Conservation (phyloP, 768 basidiomycete genomes). For the Nevesoporus exiguus region DNA sequence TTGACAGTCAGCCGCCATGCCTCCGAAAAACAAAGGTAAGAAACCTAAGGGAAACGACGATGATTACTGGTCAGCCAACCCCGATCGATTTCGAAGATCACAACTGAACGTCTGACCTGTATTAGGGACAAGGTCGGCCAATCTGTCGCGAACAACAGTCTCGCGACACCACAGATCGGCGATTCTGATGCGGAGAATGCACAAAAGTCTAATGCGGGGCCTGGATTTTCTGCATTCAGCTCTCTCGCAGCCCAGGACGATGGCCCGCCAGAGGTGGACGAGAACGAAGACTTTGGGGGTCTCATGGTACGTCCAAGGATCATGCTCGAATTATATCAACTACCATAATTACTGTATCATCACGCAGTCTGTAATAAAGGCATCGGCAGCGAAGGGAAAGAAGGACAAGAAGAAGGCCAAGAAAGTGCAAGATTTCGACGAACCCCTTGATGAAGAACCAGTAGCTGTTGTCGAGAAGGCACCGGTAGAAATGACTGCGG, state of each 20-base stretch:
- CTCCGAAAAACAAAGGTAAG: conserved; percentile 80
- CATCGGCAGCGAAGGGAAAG: conserved; percentile 46
- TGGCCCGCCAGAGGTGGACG: conserved; percentile 44
- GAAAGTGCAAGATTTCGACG: conserved; percentile 32
- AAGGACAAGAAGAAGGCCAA: conserved; percentile 55
- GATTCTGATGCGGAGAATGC: conserved; percentile 44
- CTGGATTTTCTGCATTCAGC: conserved; percentile 52
- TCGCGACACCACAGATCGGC: conserved; percentile 25
- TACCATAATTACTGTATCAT: not conserved
- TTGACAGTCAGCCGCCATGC: conserved; percentile 16
- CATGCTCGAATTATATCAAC: not conserved
- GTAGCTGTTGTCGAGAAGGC: conserved; percentile 32
- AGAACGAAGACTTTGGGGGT: conserved; percentile 68
- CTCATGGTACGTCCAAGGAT: conserved; percentile 57
- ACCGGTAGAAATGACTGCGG: conserved; percentile 56
- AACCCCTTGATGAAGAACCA: conserved; percentile 26
- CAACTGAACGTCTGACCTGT: conserved; percentile 11
- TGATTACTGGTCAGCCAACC: conserved; percentile 61
- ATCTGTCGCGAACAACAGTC: conserved; percentile 43
- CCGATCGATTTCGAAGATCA: conserved; percentile 15
- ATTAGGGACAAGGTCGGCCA: conserved; percentile 66
- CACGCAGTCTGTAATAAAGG: conserved; percentile 60
- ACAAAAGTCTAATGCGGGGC: conserved; percentile 27
- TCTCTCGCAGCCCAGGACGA: conserved; percentile 43
- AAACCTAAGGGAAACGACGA: conserved; percentile 82